Base-by-base conservation (phyloP, 106 monocot species). In the Posidonia australis region DNA sequence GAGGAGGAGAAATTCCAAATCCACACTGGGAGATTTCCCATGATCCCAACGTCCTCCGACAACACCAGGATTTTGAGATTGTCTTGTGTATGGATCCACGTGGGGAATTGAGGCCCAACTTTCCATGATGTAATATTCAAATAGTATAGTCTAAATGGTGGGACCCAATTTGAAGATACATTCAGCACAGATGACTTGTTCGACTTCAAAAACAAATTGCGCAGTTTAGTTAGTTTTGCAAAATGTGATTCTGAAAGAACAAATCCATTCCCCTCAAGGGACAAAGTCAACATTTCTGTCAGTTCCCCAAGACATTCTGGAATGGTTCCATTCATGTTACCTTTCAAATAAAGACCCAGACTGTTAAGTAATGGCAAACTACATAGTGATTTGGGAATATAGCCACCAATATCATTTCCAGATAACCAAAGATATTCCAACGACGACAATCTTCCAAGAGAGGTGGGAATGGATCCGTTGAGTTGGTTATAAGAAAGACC, bases 81-180 rank as follows among this genome's bases (percentile, higher is more conserved):
- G 14, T 12, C 44, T 71, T 72, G 67, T 10, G 10, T 46, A 25
- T 57, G 11, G 9, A 78, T 66, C 67, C 78, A 72, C n/a, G 69
- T 20, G 21, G 62, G 62, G 43, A 44, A 44, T 24, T 23, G 0
- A 1, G 62, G 62, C 18, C 42, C 42, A 2, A 62, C 6, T 22
- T 43, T 62, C n/a, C 62, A 62, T 3, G 19, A 62, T n/a, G 6
- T 0, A 19, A 62, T 9, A 19, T 10, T 9, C 19, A 62, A 23
- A 14, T 25, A 0, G 0, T 13, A 11, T 1, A 62, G 22, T 20
- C 21, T 20, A 62, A 62, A 81, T 44, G 70, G 65, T 54, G 76
- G 70, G 25, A 47, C 23, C 76, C 76, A 77, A 41, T 12, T 20
- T 43, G 53, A 16, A 31, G 44, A 64, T 0, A 77, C 3, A 20